Evolutionary conservation across 2,329 filamentous ascomycete species (phyloP).

Genomic region (Beauveria brongniartii): DNA sequence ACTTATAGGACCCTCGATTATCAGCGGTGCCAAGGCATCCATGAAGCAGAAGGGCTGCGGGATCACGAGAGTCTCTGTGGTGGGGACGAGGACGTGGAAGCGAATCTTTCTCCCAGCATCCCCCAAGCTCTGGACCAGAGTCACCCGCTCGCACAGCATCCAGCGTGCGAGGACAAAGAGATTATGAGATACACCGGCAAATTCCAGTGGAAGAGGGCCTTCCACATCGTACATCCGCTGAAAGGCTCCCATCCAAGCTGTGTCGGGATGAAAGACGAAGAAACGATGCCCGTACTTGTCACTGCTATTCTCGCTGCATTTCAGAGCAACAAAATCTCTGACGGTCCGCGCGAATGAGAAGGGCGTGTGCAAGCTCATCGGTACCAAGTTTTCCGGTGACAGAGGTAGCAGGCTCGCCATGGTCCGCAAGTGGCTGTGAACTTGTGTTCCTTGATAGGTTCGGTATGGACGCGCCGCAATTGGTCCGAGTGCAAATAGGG

Average conservation of each 20-base stretch:
- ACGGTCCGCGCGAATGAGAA: slow-evolving; percentile 3
- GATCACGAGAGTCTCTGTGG: slow-evolving; percentile 8
- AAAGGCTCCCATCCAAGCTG: slow-evolving; percentile 9
- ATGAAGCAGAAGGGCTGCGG: slow-evolving; percentile 6
- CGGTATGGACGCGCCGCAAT: background rate
- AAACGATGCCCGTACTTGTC: slow-evolving; percentile 4
- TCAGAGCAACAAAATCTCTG: slow-evolving; percentile 8
- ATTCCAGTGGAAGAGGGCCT: background rate
- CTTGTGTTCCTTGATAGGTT: slow-evolving; percentile 6
- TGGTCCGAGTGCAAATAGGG: slow-evolving; percentile 3
- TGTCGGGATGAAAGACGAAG: slow-evolving; percentile 11
- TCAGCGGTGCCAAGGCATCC: slow-evolving; percentile 1
- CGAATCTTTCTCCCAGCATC: slow-evolving; percentile 1
- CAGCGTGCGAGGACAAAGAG: slow-evolving; percentile 10
- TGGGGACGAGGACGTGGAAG: slow-evolving; percentile 8
- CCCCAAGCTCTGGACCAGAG: slow-evolving; percentile 5
- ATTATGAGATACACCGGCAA: slow-evolving; percentile 6
- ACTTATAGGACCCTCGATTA: slow-evolving; percentile 4
- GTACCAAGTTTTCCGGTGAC: background rate
- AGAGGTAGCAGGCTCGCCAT: background rate
- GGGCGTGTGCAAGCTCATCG: background rate
- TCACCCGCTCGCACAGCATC: slow-evolving; percentile 12
- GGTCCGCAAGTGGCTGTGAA: background rate
- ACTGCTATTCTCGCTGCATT: background rate
- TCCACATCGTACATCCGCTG: background rate